phyloP scores from a whole-genome alignment of 2,329 filamentous ascomycete genomes.

The Aphanocladium album region DNA sequence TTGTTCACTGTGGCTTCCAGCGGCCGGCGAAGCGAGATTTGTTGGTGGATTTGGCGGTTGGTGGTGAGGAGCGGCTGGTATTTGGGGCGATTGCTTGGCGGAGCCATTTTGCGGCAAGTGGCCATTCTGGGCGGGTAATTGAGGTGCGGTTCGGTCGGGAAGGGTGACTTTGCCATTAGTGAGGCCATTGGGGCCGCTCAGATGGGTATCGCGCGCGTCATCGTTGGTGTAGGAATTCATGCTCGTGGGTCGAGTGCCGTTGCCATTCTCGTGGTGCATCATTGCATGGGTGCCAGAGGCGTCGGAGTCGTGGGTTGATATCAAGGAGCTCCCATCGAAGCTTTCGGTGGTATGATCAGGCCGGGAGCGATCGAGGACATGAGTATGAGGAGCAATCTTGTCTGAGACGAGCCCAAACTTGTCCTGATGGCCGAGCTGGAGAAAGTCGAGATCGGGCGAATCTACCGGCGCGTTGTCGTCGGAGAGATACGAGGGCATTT shows the following conservation, averaged over 20 bases:
- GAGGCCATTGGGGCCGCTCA: background rate
- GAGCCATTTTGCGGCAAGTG: constrained; percentile 21
- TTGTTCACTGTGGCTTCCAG: background rate
- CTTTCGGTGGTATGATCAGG: constrained; percentile 45
- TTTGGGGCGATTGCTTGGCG: constrained; percentile 9
- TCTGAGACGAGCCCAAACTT: constrained; percentile 30
- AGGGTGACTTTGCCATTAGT: constrained; percentile 13
- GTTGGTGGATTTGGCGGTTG: constrained; percentile 4
- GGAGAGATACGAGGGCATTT: constrained; percentile 52
- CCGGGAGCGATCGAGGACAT: constrained; percentile 34
- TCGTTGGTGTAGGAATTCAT: constrained; percentile 55
- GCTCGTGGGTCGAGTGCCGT: constrained; percentile 41
- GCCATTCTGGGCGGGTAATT: background rate
- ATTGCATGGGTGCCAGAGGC: constrained; percentile 40
- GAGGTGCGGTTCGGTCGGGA: constrained; percentile 1
- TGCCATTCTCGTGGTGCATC: constrained; percentile 39
- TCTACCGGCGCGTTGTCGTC: constrained; percentile 40
- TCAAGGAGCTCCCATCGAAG: constrained; percentile 51
- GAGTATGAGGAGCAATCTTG: constrained; percentile 32
- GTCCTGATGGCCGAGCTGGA: constrained; percentile 39
- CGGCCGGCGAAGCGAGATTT: background rate
- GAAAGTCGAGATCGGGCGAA: constrained; percentile 37
- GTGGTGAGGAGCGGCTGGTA: background rate
- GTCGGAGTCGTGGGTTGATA: constrained; percentile 49
- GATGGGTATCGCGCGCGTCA: constrained; percentile 17